Evolutionary conservation across 257 asterid genomes (phyloP), one percentile per base, ranked within the genome.

Genomic region (Gentiana straminea): DNA sequence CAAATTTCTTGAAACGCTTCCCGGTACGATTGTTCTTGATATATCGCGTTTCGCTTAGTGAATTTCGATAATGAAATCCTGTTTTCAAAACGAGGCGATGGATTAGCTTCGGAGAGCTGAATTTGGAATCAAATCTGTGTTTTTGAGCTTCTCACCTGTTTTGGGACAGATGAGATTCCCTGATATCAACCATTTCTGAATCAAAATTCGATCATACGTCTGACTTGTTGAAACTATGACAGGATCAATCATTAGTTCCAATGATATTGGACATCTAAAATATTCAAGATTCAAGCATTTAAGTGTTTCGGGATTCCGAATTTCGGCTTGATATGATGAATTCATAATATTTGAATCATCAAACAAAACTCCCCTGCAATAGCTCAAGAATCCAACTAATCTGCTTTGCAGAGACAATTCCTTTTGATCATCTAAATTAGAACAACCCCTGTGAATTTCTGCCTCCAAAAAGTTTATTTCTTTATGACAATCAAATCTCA

Each of bases 201-300:
- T 86, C 4, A 94, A 86, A 67, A 58, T 71, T 11, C 90, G 84
- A 34, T 86, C 94, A 33, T 86, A 86, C 0, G 95, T 86, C 62
- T 86, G 95, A 3, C 95, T 94, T 0, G 95, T 81, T 1, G 87
- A 64, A 6, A 83, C 75, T 0, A 86, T 83, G 1, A 86, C 95
- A 0, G 95, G 94, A 68, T 86, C 94, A 8, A 84, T 86, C 95
- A 83, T 86, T 57, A 83, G 48, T 49, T 86, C 94, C 10, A 83
- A 69, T 0, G 95, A 83, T 50, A 86, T 86, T 33, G 95, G 95
- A 61, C 95, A 86, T 0, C 84, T 74, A n/a, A 86, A 86, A 63
- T 83, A 94, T 63, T 81, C 90, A 0, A 76, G 81, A 64, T 83
- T 81, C 71, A 86, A 60, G 60, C 79, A 83, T 57, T 48, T 72